A percentile compares a stretch with the other conserved stretches of the same genome.
Conservation (phyloP, 2,329 filamentous ascomycete species). For the Tolypocladium sp. region DNA sequence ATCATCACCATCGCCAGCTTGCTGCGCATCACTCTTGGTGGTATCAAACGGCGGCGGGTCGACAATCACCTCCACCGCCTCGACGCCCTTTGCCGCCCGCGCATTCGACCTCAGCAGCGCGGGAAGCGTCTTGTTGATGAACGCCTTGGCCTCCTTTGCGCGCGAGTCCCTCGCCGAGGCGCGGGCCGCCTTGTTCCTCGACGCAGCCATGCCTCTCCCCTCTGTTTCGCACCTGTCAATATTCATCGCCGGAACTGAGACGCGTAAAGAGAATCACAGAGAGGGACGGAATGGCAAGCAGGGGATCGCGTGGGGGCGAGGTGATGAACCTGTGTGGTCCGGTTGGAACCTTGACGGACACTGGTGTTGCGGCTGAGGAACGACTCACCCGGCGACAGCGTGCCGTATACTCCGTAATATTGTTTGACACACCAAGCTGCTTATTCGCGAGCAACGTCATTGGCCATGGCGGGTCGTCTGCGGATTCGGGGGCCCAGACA, state of each 20-base stretch:
- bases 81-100: neutral
- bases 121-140: neutral
- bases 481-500: neutral
- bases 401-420: too few species aligned
- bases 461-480: neutral
- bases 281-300: neutral
- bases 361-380: neutral
- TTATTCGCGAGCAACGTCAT: neutral
- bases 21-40: neutral
- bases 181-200: neutral
- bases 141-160: neutral
- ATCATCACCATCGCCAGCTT: neutral
- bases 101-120: neutral
- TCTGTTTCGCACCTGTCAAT: neutral
- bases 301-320: neutral
- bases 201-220: neutral
- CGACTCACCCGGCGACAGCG: neutral
- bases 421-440: too few species aligned
- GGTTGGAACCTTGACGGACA: neutral
- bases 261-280: too few species aligned
- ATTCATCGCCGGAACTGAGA: neutral
- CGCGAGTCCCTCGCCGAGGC: neutral
- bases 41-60: neutral
- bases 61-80: neutral
- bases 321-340: neutral